Evolutionary conservation across 805 yeast species (phyloP).

Genomic region (Hyphopichia homilentoma): DNA sequence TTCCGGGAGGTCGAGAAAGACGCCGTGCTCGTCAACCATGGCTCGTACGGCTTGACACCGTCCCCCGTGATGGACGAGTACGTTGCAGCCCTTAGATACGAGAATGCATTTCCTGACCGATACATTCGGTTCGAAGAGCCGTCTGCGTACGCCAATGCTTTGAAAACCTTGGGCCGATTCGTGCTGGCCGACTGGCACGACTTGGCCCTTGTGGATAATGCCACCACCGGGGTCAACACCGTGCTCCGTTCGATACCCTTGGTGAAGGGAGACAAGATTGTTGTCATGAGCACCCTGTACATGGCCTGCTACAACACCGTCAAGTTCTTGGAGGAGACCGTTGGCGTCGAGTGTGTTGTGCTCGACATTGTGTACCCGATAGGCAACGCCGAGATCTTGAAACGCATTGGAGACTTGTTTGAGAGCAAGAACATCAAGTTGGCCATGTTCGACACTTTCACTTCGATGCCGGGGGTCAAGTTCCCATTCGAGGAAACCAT

Average conservation of each 20-base stretch:
- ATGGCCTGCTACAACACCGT: conserved; percentile 54
- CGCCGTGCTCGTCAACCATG: conserved; percentile 54
- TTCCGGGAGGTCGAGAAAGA: conserved; percentile 40
- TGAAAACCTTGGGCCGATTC: conserved; percentile 33
- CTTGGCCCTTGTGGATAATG: conserved; percentile 54
- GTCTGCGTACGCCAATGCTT: conserved; percentile 25
- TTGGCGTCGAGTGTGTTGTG: conserved; percentile 27
- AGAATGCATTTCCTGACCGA: conserved; percentile 44
- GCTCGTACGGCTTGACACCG: conserved; percentile 61
- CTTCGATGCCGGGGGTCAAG: conserved; percentile 61
- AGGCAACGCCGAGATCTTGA: conserved; percentile 30
- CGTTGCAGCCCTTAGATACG: conserved; percentile 18
- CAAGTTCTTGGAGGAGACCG: conserved; percentile 30
- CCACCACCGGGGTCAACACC: conserved; percentile 58
- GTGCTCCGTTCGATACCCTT: conserved; percentile 54
- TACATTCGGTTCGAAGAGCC: conserved; percentile 28
- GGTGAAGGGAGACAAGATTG: conserved; percentile 47
- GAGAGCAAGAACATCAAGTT: conserved; percentile 27
- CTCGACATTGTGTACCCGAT: conserved; percentile 43
- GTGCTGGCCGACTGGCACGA: conserved; percentile 45
- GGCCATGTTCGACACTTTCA: conserved; percentile 54
- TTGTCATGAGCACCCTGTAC: conserved; percentile 49
- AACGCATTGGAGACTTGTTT: conserved; percentile 18
- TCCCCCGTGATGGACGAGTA: conserved; percentile 40
- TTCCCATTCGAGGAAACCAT: conserved; percentile 54